Evolutionary conservation across 2,329 filamentous ascomycete genomes (phyloP), one percentile per base, ranked within the genome.

Genomic region (Ophiostoma sp.): DNA sequence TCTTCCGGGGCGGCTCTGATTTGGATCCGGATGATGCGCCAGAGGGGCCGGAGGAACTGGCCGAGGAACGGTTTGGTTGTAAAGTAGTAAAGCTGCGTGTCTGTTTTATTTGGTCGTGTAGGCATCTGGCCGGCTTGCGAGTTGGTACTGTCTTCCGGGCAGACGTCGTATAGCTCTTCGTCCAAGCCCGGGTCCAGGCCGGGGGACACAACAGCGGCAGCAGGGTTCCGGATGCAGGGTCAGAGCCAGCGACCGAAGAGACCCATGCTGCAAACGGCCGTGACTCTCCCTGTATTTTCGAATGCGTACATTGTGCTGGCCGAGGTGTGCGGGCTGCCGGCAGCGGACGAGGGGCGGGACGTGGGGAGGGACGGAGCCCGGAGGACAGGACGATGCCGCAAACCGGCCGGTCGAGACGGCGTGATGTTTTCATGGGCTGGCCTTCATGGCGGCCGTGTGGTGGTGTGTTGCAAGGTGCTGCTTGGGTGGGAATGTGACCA

Each of bases 381-480:
- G 79, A 80, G 75, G 81, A 80, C 77, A 84, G 79, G 78, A 85
- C 82, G 77, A 84, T 83, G 81, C 83, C 81, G 80, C 83, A 85
- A 81, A 85, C 83, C 81, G 84, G 84, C 81, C 84, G 80, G 79
- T 87, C 84, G 79, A 87, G 82, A 84, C 83, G 84, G 80, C 81
- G 83, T 76, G 82, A 80, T 80, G 83, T 80, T 84, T 83, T 87
- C 86, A 88, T 88, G 84, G 81, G 85, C 79, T 82, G 80, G 80
- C 83, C 81, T 78, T 81, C 83, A 85, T 85, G 79, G 74, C 81
- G 75, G 73, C 75, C 72, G 17, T n/a, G 8, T 36, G 17, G 1
- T 10, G 52, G 10, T 31, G n/a, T 57, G n/a, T 57, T 13, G 27
- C n/a, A 17, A 27, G 52, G 52, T n/a, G n/a, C 52, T 13, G 23